Base-by-base conservation (phyloP, 1,284 basidiomycete genomes). In the Ustilago cynodontis region DNA sequence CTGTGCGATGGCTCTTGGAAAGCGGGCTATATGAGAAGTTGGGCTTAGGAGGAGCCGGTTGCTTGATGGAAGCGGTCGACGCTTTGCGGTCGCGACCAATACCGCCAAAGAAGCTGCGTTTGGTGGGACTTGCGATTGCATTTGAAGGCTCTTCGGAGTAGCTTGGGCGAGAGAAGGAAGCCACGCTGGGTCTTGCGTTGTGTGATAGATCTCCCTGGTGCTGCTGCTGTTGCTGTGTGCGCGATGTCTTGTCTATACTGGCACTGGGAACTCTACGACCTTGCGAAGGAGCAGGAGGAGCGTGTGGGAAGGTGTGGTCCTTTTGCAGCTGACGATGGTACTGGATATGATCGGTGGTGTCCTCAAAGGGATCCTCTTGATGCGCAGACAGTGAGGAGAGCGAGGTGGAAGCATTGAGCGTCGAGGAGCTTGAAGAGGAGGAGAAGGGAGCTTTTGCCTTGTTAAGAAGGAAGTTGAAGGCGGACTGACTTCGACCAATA, bases 371-470 rank as follows among this genome's bases (percentile, higher is more conserved):
- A 33, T 78, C 76, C 22, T 78, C 70, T n/a, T 60, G 68, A 6
- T 63, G 60, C 5, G 54, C 47, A 9, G 67, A 63, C 20, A 79
- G 50, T 8, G 79, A 80, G 0, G 79, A 76, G n/a, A 80, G 41
- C 18, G 73, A 78, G 11, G 68, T 78, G 66, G 74, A 80, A 8
- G 72, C 70, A 41, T 74, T 77, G 55, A 73, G 62, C 5, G 58
- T 60, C 24, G 65, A 58, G 1, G 73, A 74, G 53, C 68, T 71
- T 9, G 69, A 65, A 1, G 78, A 78, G 3, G 78, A 80, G 28
- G 78, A 77, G 57, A 82, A 82, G 29, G 79, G 71, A 22, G 65
- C 76, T 59, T 83, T 83, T 3, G 82, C 82, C 62, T 82, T 83
- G 65, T 64, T 78, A 50, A 83, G 62, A 22, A 83, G 63, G 49